Evolutionary conservation across 73 alveolate genomes (phyloP), one percentile per base, ranked within the genome.

Genomic region (Paramecium octaurelia): DNA sequence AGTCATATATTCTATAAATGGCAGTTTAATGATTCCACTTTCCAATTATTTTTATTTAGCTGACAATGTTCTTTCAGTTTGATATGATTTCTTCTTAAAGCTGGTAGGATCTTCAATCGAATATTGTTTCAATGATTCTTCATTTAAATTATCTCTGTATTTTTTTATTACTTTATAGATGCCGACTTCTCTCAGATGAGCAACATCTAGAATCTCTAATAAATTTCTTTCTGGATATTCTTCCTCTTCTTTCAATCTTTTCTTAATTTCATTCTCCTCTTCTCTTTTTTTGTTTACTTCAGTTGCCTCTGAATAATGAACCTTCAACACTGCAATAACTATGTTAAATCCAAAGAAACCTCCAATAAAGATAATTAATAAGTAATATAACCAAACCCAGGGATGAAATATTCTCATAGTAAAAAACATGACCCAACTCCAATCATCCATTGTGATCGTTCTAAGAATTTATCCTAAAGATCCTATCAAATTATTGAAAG

Each of bases 291-390:
- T 21, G 46, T 80, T 48, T 80, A 44, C 91, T 24, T 24, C 91
- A 1, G 91, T 80, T 6, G 91, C 57, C 24, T 43, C 57, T 2
- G 46, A 20, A 80, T 80, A 80, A 27, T 31, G 73, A 5, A 27
- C 43, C 24, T 80, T 80, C 24, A 80, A 80, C 11, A 80, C 91
- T 42, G 91, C 91, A 80, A 80, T 48, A 80, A 48, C 76, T 10
- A 80, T 23, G 24, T 80, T 80, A 21, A 80, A 80, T 42, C 75
- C 75, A 46, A 80, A 80, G 23, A 80, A 80, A 4, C 91, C 91
- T 44, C 76, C 91, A 80, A 80, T 42, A 44, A 80, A 44, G 0
- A 80, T 80, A 14, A 80, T 80, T 24, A 43, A 27, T 18, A 80
- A 24, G 27, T 80, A 80, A 20, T 44, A 48, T 8, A 80, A 18